Percentiles rank a stretch among this genome's conserved stretches.
Conservation (phyloP, 257 asterid genomes). For the Rehmannia glutinosa region DNA sequence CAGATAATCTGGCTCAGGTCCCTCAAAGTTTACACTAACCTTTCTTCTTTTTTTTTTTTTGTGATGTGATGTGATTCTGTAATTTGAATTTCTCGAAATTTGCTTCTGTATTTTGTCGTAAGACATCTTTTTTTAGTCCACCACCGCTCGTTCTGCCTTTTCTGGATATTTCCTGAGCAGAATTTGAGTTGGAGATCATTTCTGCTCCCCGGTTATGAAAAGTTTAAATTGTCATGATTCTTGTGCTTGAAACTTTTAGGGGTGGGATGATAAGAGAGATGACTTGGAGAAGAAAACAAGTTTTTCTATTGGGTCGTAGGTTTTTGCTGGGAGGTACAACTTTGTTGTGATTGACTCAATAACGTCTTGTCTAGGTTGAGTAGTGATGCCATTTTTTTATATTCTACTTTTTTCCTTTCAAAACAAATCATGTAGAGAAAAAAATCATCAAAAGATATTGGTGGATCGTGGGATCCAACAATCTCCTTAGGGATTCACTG, state of each 20-base stretch:
- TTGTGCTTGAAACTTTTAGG: not conserved
- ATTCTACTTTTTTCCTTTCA: not conserved
- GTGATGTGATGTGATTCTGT: constrained; percentile 33
- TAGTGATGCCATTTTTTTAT: not conserved
- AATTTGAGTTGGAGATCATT: constrained; percentile 11
- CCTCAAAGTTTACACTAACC: not conserved
- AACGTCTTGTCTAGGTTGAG: not conserved
- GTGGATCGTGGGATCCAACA: too few relatives aligned
- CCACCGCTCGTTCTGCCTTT: constrained; percentile 25
- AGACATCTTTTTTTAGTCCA: constrained; percentile 15
- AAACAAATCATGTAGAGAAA: too few relatives aligned
- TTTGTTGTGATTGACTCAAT: not conserved
- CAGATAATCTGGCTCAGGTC: too few relatives aligned
- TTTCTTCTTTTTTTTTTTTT: not conserved
- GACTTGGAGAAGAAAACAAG: not conserved
- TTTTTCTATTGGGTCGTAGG: too few relatives aligned
- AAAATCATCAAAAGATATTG: too few relatives aligned
- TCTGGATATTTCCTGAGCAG: constrained; percentile 5
- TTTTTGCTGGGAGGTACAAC: not conserved
- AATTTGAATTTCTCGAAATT: not conserved
- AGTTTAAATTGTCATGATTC: constrained; percentile 9
- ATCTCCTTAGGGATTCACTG: too few relatives aligned
- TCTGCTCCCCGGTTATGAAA: constrained; percentile 36
- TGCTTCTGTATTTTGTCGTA: not conserved
- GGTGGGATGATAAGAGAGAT: not conserved